A percentile compares a stretch with the other conserved stretches of the same genome.
Evolutionary conservation across 805 yeast genomes (phyloP).

Genomic region (Myxozyma neotropica): DNA sequence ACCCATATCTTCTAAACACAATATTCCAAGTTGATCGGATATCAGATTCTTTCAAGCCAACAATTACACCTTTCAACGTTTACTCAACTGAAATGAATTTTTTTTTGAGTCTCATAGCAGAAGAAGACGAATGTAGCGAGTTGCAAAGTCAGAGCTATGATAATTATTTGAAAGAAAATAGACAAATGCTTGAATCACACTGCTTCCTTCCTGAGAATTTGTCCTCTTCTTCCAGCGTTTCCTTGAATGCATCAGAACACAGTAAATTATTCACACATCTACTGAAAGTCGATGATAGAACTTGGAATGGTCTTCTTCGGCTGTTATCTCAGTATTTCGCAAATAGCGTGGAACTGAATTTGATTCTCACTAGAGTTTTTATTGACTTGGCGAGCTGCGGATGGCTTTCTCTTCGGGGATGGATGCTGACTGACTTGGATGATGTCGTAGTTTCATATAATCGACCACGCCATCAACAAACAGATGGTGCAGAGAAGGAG

Average conservation of each 20-base stretch:
- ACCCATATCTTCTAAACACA: conserved; percentile 35
- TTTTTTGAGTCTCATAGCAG: conserved; percentile 20
- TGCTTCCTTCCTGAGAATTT: conserved; percentile 22
- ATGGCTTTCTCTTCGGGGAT: conserved; percentile 36
- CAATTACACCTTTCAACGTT: conserved; percentile 27
- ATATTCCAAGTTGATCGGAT: conserved; percentile 20
- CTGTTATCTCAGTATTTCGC: conserved; percentile 33
- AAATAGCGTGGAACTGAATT: conserved; percentile 38
- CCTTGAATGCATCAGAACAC: neutral
- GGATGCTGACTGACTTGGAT: conserved; percentile 29
- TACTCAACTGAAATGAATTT: conserved; percentile 28
- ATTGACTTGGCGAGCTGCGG: conserved; percentile 36
- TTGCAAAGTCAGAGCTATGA: conserved; percentile 25
- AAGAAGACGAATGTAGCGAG: neutral
- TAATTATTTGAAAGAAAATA: conserved; percentile 29
- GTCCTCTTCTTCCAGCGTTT: neutral
- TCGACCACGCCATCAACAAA: neutral
- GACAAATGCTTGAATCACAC: conserved; percentile 30
- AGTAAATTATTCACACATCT: conserved; percentile 18
- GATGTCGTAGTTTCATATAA: conserved; percentile 25
- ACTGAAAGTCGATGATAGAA: conserved; percentile 18
- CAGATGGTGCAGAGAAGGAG: neutral
- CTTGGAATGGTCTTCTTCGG: conserved; percentile 15
- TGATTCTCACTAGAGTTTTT: conserved; percentile 36
- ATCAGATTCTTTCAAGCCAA: conserved; percentile 16